Evolutionary conservation across 2,329 filamentous ascomycete genomes (phyloP), one percentile per base, ranked within the genome.

Genomic region (Fusarium nygamai): DNA sequence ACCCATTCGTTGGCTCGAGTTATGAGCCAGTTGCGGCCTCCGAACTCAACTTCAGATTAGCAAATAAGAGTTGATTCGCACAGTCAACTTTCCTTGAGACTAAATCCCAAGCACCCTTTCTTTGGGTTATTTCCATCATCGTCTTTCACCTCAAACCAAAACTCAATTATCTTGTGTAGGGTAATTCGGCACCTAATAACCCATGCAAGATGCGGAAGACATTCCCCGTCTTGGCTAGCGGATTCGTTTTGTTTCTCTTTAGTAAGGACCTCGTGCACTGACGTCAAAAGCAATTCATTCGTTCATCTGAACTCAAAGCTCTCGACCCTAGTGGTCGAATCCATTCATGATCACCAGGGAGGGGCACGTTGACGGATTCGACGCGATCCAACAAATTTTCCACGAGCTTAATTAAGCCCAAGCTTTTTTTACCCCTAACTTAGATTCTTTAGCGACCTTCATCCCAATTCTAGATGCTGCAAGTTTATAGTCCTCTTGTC

Each of bases 281-380:
- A 76, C 74, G 74, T 76, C 71, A 76, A 75, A 70, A 47, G 38
- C n/a, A 41, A 31, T 53, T 33, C 43, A 46, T 44, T 43, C 50
- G 38, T 57, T 44, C 50, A 46, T 44, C 43, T 61, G 31, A 46
- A 60, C 34, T 50, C 43, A 41, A 36, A 47, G 27, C 41, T 63
- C 48, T 19, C 13, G 48, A 58, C 47, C 51, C 47, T 41, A 61
- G 46, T 67, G 60, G 58, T 34, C 48, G 46, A 47, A 62, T 39
- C 57, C 29, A 69, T 61, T 65, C 41, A 54, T 54, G 41, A 65
- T 68, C 36, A 62, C 24, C n/a, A 59, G 27, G 67, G 71, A 70
- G 75, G 73, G 66, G 72, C 76, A 63, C 39, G 64, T 43, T 74
- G 67, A 57, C 41, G 41, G 24, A 22, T 66, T 76, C 63, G 58